These are phyloP conservation scores for Orbilia javanica DNA, from an alignment of 2,329 filamentous ascomycete genomes.

Conservation along the genomic window DNA sequence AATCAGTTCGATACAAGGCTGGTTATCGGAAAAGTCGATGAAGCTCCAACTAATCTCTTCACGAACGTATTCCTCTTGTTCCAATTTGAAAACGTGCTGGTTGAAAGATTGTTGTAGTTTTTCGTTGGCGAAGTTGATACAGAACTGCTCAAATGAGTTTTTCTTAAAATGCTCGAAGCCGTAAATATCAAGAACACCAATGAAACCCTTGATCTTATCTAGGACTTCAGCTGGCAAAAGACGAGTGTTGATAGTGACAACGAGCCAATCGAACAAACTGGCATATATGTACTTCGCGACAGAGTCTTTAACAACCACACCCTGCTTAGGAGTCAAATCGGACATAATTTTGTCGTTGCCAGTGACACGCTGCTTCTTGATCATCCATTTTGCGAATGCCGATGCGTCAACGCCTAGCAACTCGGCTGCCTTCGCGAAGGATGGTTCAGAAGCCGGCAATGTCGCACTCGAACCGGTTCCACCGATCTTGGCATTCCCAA, in stretches of 20 bases:
- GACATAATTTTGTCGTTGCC: slow-evolving; percentile 98
- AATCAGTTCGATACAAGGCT: slow-evolving; percentile 98
- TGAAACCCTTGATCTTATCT: slow-evolving; percentile 85
- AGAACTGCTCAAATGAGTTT: slow-evolving; percentile 99
- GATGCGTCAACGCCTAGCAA: slow-evolving; percentile 87
- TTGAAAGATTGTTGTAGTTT: slow-evolving; percentile 99
- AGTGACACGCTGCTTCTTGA: slow-evolving; percentile 98
- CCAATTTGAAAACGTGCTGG: slow-evolving; percentile 97
- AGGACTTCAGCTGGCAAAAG: slow-evolving; percentile 90
- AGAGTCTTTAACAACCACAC: slow-evolving; percentile 92
- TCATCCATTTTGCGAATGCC: slow-evolving; percentile 96
- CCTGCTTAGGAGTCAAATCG: slow-evolving; percentile 92
- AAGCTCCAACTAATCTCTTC: slow-evolving; percentile 99
- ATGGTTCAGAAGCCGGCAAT: slow-evolving; percentile 82
- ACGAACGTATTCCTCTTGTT: slow-evolving; percentile 95
- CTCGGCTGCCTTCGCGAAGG: slow-evolving; percentile 81
- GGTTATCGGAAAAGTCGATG: slow-evolving; percentile 99
- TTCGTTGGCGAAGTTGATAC: slow-evolving; percentile 99
- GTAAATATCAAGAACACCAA: slow-evolving; percentile 98
- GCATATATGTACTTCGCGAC: slow-evolving; percentile 99
- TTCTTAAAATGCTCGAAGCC: slow-evolving; percentile 99
- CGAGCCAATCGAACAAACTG: slow-evolving; percentile 97
- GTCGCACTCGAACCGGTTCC: slow-evolving; percentile 85
- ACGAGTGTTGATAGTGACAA: slow-evolving; percentile 94
- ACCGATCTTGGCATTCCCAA: slow-evolving; percentile 96